Evolutionary conservation across 352 stramenopile genomes (phyloP), one percentile per base, ranked within the genome.

Genomic region (Pythium folliculosum): DNA sequence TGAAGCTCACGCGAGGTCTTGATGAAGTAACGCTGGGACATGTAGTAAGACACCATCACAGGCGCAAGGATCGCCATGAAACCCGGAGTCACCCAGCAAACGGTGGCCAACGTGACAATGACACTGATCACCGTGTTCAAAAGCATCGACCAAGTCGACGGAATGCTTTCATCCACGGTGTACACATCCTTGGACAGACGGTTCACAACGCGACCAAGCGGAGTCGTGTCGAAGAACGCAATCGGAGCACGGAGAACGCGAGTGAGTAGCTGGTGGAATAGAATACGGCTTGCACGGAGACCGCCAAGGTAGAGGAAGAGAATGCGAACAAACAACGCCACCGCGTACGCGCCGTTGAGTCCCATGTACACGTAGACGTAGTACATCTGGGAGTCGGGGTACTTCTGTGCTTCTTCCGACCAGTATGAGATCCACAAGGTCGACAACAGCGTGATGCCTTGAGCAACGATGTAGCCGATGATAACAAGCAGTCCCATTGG

Each of bases 361-460:
- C 76, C 77, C 65, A 93, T 80, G 70, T 94, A 97, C 45, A 97
- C 78, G 59, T 86, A 86, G 27, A 97, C 69, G 56, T 90, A 96
- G 68, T 80, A 95, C 77, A 90, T 84, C 55, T 90, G 71, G 35
- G 81, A 91, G 53, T 84, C 58, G 30, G 72, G 60, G 55, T 83
- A 73, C 35, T 84, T 70, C 21, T 76, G 53, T 0, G 81, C 60
- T 69, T 97, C 65, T 51, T 94, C 80, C 25, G 92, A 94, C 92
- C 95, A 99, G 65, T 97, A 94, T n/a, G 93, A 97, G 23, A 99
- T 84, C 93, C 93, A 99, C 48, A 92, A 40, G 6, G 84, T 92
- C 54, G 81, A 78, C 21, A 84, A 19, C 16, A 93, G 52, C n/a
- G 71, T 80, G 37, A 89, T 65, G 7, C 68, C 72, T 60, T 93